Evolutionary conservation across 2,329 filamentous ascomycete species (phyloP), one percentile per base, ranked within the genome.

Genomic region (Byssochlamys sp.): DNA sequence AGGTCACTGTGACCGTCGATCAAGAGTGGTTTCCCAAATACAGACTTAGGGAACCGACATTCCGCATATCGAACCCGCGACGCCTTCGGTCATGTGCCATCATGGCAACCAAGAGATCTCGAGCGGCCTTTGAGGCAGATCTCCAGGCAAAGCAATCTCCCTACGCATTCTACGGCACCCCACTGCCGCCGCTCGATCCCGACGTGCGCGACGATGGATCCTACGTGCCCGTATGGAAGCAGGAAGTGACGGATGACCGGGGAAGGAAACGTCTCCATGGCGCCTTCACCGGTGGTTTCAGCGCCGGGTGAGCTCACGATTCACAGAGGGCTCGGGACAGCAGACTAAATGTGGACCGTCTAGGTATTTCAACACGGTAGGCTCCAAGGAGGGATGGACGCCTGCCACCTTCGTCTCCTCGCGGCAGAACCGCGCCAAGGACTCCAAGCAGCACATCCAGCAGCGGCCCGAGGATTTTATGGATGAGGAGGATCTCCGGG

Each of bases 311-410:
- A 78, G 85, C 73, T 66, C 66, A 63, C 62, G 67, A 66, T 68
- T 58, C 62, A 61, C 61, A 55, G 57, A 60, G 59, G 57, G 60
- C 61, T 64, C 65, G 67, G 63, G 59, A 65, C 66, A 68, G 58
- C 59, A 67, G 63, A 65, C 66, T 72, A 69, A 75, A 69, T 62
- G 49, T 64, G 60, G 60, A 56, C 59, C 59, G 61, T 68, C 62
- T 72, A 92, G 90, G 65, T 96, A 97, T 75, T 97, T 94, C 77
- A 99, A 99, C 72, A 96, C 91, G 4, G 94, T 97, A 64, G 94
- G 94, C 55, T 96, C 92, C 57, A 97, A 97, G 74, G 92, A 99
- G 79, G 94, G 94, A 77, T 99, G 92, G 92, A 87, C 90, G 0
- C 94, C 94, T 1, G 86, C 90, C 25, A 88, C 89, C 0, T 99